phyloP scores from a whole-genome alignment of 2,329 filamentous ascomycete species.

The Ustilaginoidea virens region DNA sequence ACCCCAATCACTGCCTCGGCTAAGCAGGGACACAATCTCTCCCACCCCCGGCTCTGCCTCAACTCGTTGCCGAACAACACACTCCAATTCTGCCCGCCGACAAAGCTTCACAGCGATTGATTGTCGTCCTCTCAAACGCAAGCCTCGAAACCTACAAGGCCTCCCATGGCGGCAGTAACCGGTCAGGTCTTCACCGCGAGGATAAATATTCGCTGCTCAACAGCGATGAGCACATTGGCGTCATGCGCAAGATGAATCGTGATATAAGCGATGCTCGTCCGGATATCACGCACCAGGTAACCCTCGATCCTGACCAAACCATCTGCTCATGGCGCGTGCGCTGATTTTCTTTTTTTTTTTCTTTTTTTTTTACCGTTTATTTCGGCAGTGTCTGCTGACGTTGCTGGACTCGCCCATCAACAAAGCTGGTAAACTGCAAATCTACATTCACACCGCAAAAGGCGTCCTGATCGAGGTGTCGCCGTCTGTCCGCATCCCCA shows the following conservation, averaged over 20 bases:
- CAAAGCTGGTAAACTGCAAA: conserved; percentile 93
- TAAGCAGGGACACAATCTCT: conserved; percentile 75
- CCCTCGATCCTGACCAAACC: no score
- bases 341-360: conserved; percentile 10
- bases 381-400: conserved; percentile 73
- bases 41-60: conserved; percentile 77
- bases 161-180: conserved; percentile 53
- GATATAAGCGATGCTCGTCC: conserved; percentile 96
- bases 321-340: no score
- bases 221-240: conserved; percentile 96
- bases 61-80: conserved; percentile 87
- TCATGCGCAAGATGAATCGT: conserved; percentile 98
- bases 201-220: conserved; percentile 97
- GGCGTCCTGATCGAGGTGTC: conserved; percentile 96
- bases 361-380: conserved; percentile 20
- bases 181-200: conserved; percentile 52
- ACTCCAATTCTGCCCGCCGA: conserved; percentile 69
- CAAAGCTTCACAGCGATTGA: conserved; percentile 80
- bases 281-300: conserved; percentile 98
- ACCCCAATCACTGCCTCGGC: background rate
- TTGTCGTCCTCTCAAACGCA: conserved; percentile 93
- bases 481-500: conserved; percentile 91
- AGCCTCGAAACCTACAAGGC: conserved; percentile 97
- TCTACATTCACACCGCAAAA: conserved; percentile 96
- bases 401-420: conserved; percentile 96